phyloP scores from a whole-genome alignment of 2,329 filamentous ascomycete species.

The Colletotrichum costaricense region DNA sequence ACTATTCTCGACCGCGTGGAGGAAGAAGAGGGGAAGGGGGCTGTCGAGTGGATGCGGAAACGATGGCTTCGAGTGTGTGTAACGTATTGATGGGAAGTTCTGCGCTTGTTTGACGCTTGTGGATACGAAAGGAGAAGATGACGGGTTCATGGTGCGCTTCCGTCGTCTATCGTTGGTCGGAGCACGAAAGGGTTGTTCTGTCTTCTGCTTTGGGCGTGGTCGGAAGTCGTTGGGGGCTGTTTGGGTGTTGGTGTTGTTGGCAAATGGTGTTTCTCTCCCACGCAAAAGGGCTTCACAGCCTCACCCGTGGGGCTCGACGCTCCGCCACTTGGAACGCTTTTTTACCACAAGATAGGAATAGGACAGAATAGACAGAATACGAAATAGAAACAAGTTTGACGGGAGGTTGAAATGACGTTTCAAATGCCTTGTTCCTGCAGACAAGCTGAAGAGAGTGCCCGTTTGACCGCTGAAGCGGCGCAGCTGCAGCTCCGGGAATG shows the following conservation, averaged over 20 bases:
- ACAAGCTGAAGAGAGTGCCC: not conserved
- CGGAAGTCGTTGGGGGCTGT: not conserved
- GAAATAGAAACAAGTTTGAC: not conserved
- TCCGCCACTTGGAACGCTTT: not conserved
- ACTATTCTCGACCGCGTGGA: conserved; percentile 16
- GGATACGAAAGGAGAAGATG: not conserved
- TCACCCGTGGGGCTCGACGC: conserved; percentile 3
- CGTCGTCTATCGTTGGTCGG: not conserved
- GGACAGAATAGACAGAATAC: too few relatives aligned
- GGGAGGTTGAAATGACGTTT: not conserved
- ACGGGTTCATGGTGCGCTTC: not conserved
- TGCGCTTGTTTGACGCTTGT: conserved; percentile 4
- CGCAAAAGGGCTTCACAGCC: conserved; percentile 27
- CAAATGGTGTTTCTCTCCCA: not conserved
- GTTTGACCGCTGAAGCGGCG: not conserved
- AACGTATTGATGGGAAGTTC: conserved; percentile 1
- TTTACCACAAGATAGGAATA: not conserved
- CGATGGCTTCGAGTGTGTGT: not conserved
- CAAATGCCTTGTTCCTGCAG: conserved; percentile 19
- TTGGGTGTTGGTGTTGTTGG: not conserved
- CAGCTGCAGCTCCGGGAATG: not conserved
- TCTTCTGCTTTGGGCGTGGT: not conserved
- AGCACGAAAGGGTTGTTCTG: not conserved
- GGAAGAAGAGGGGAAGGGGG: not conserved
- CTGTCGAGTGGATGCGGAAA: not conserved